Conservation (phyloP, 2,329 filamentous ascomycete species). For the Cladosporium sp. region DNA sequence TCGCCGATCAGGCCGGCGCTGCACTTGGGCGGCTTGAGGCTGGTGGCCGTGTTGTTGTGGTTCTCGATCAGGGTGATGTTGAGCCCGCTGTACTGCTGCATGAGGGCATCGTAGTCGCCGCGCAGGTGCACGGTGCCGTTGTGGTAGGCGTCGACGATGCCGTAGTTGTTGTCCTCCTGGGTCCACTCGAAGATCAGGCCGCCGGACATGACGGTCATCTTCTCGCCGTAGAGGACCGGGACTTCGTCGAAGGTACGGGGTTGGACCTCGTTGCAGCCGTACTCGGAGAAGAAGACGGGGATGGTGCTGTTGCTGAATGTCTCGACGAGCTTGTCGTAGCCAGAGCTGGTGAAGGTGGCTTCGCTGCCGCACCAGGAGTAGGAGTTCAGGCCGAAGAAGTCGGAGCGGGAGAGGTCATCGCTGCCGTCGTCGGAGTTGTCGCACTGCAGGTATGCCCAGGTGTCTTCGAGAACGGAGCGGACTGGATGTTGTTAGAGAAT, state of each 20-base stretch:
- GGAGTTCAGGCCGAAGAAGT: constrained; percentile 73
- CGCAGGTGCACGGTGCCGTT: constrained; percentile 40
- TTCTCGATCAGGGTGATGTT: constrained; percentile 63
- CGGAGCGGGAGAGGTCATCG: constrained; percentile 54
- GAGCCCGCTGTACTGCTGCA: constrained; percentile 66
- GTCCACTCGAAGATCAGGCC: constrained; percentile 78
- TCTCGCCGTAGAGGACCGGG: constrained; percentile 59
- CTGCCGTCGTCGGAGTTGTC: constrained; percentile 43
- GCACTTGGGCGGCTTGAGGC: constrained; percentile 58
- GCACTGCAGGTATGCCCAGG: constrained; percentile 71
- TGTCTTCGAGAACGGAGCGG: constrained; percentile 64
- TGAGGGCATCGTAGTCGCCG: constrained; percentile 58
- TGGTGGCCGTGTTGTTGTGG: constrained; percentile 51
- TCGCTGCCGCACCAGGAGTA: constrained; percentile 68
- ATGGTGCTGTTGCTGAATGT: constrained; percentile 62
- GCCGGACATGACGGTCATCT: constrained; percentile 69
- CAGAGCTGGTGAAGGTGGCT: constrained; percentile 56
- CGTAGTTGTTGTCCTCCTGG: constrained; percentile 59
- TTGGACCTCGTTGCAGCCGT: constrained; percentile 67
- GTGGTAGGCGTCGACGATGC: constrained; percentile 40
- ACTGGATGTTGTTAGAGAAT: constrained; percentile 39
- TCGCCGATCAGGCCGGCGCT: constrained; percentile 58
- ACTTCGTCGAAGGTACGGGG: constrained; percentile 74
- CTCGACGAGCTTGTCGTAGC: constrained; percentile 57
- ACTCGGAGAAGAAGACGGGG: constrained; percentile 77